Base-by-base conservation (phyloP, 257 asterid genomes). In the Plantago elongata region DNA sequence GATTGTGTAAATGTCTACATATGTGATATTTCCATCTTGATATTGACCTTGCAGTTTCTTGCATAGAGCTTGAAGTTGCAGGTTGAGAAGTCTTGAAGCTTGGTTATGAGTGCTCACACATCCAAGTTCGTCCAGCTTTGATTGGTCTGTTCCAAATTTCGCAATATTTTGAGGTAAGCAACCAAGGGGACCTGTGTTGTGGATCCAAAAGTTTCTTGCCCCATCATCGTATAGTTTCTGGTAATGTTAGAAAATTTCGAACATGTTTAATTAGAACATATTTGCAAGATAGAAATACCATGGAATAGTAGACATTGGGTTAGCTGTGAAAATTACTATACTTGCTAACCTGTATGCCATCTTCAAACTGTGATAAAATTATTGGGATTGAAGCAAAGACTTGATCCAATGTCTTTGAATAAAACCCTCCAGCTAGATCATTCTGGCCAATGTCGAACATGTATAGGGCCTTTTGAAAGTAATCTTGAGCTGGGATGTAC, bases 371-470 rank as follows among this genome's bases (percentile, higher is more conserved):
- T 57, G 68, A 17, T 42, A 87, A 77, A 72, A 85, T 69, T 6
- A 72, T 74, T 52, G 97, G 99, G 46, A 93, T 82, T 13, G 91
- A 89, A 56, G 96, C 99, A 13, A 89, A 78, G 64, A 93, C 51
- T 80, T 93, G 95, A 76, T 93, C 97, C 7, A 70, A 65, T 8
- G 95, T 80, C 85, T 83, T 87, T 49, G 99, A 83, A 65, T 89
- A 89, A 68, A 93, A 89, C 66, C 92, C 94, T 10, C 95, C 90
- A 11, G 99, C 96, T 3, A 93, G 86, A 74, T 93, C 99, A 68
- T 93, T 93, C 79, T 93, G 99, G 71, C 96, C 97, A 61, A 93
- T 89, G 70, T 93, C 99, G 54, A 93, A 93, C 86, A 80, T 86
- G 81, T 85, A 93, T 49, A 93, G 97, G 0, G 77, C 97, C 75